Percentiles rank a stretch among this genome's conserved stretches.
These are phyloP conservation scores for Cladosporium velox DNA, from an alignment of 2,329 filamentous ascomycete species.

Conservation along the genomic window DNA sequence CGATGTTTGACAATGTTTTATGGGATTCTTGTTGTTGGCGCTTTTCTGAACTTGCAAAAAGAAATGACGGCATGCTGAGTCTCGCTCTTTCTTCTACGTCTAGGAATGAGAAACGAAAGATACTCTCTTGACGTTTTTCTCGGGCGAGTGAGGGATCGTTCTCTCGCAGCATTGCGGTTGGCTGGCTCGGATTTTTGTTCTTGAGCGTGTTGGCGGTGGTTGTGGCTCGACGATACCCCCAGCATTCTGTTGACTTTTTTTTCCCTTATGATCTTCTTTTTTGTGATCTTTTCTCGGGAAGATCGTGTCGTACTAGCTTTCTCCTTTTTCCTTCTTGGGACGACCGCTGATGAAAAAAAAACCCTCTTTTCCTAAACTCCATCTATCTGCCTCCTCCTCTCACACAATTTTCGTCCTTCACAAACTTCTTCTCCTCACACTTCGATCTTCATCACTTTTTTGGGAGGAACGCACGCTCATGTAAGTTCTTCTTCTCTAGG, in stretches of 20 bases:
- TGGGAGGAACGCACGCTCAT: constrained; percentile 31
- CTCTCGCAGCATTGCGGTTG: neutral
- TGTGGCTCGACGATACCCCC: constrained; percentile 18
- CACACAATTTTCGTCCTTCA: neutral
- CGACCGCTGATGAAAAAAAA: constrained; percentile 16
- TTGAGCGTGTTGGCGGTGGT: constrained; percentile 17
- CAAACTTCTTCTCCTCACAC: neutral
- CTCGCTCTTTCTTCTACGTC: constrained; percentile 23
- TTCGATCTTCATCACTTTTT: neutral
- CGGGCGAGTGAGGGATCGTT: neutral
- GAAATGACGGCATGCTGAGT: constrained; percentile 28
- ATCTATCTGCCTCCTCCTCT: constrained; percentile 5
- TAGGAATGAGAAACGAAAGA: constrained; percentile 22
- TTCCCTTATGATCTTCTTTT: constrained; percentile 18
- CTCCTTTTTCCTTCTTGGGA: constrained; percentile 9
- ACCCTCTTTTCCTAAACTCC: constrained; percentile 14
- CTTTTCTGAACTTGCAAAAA: constrained; percentile 15
- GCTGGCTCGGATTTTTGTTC: neutral
- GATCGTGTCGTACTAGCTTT: constrained; percentile 21
- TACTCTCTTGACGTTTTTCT: neutral
- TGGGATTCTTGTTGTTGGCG: neutral
- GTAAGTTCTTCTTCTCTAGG: constrained; percentile 30
- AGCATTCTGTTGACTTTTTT: constrained; percentile 1
- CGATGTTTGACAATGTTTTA: neutral
- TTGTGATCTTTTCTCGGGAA: neutral